Evolutionary conservation across 75 land plant genomes (phyloP), one percentile per base, ranked within the genome.

Genomic region (Isoetes taiwanensis): DNA sequence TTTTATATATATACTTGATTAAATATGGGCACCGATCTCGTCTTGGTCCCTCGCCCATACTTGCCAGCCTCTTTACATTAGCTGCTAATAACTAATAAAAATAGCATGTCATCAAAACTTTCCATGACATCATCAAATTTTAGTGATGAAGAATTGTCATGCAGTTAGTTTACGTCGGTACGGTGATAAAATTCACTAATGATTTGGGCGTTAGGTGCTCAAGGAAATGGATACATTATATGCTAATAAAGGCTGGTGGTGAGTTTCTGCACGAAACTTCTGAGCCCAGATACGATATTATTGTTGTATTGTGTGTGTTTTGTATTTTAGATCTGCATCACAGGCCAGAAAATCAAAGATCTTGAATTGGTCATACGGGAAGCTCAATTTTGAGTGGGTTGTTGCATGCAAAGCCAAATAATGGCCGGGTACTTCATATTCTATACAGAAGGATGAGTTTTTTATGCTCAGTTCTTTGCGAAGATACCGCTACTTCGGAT

Each of bases 171-270:
- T 37, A 74, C 76, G 30, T 70, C 83, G 9, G 80, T 76, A 67
- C 80, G 55, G 88, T 83, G 1, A 84, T 77, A 61, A 62, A 80
- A 17, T 83, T 77, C 63, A 80, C 88, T 34, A 84, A 80, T 32
- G 84, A 84, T 41, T 84, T 83, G 84, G 80, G 83, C 21, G 70
- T 81, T n/a, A n/a, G 14, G 81, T 80, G 64, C 74, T 84, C 9
- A 71, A 80, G 8, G 80, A 84, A 35, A 84, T 68, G 8, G 70
- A 80, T 31, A 75, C 78, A 12, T 39, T 80, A 58, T 33, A 57
- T 1, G 76, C 77, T 2, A 80, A 57, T 12, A 72, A 70, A 19
- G 43, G 59, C 1, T 78, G 79, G 43, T 82, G 85, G 85, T 81
- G 75, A 62, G 33, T 34, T 8, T 52, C 25, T 0, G 10, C 24